Base-by-base conservation (phyloP, 2,329 filamentous ascomycete genomes). In the Beauveria rudraprayagi region DNA sequence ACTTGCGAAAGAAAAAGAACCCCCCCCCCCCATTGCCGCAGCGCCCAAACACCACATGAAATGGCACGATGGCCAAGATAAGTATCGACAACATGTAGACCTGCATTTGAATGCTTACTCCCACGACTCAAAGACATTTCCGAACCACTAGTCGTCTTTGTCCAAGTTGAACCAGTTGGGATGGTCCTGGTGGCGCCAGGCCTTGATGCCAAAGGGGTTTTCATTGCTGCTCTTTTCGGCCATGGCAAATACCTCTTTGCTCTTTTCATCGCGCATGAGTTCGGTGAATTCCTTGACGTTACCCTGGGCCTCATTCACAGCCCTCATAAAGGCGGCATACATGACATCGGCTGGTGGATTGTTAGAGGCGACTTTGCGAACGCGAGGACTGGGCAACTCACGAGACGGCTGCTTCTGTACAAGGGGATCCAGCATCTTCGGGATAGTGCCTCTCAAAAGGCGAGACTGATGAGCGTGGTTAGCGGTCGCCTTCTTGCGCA, bases 161-260 rank as follows among this genome's bases (percentile, higher is more conserved):
- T 74, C 71, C 65, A 71, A 64, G 51, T 66, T 71, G 62, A 81
- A 78, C 83, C 84, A 88, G 63, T 83, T 77, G 2, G 85, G 83
- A 61, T 87, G 77, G 41, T 87, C 82, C 60, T 76, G 78, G 22
- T 83, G 77, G 53, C 76, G 78, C 85, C 85, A 87, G 2, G 80
- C 78, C 65, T 78, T 81, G 64, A 87, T 85, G 4, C 79, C 81
- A 56, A 78, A 76, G 0, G 82, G 80, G 48, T 85, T 80, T 44
- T 80, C 77, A 58, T 78, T 73, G 19, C 78, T 78, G 66, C 84
- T 86, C 66, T 80, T 77, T 46, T 71, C 75, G 1, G 79, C 82
- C 61, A 81, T 77, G 11, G 80, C 76, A 59, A 87, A 73, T 11
- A 84, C 74, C 57, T 77, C 77, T 50, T 74, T 76, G 63, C 73